phyloP scores from a whole-genome alignment of 2,329 filamentous ascomycete genomes.

The Diaporthe velutina region DNA sequence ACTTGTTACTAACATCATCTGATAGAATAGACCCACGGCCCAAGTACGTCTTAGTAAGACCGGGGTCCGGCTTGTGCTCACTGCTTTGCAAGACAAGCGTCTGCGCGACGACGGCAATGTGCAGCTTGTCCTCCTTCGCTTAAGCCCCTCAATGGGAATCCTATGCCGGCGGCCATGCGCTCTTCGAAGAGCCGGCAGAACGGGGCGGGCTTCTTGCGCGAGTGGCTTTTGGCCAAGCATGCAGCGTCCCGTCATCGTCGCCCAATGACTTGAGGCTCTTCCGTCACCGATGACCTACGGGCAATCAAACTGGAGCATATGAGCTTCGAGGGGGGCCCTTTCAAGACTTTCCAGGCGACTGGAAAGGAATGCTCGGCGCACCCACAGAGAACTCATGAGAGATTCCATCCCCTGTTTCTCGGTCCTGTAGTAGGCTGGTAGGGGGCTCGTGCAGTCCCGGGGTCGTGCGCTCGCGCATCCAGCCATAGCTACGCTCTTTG shows the following conservation, averaged over 20 bases:
- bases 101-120: slow-evolving; percentile 28
- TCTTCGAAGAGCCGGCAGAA: slow-evolving; percentile 21
- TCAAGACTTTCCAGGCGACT: slow-evolving; percentile 4
- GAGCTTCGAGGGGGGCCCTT: not conserved
- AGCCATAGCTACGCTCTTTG: not conserved
- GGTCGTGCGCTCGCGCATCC: not conserved
- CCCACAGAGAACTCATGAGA: not conserved
- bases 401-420: not conserved
- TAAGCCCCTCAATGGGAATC: slow-evolving; percentile 23
- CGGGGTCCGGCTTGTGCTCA: slow-evolving; percentile 13
- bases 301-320: slow-evolving; percentile 10
- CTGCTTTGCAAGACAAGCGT: slow-evolving; percentile 21
- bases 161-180: slow-evolving; percentile 28
- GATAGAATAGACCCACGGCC: slow-evolving; percentile 12
- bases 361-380: not conserved
- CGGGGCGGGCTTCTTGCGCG: slow-evolving; percentile 8
- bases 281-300: slow-evolving; percentile 16
- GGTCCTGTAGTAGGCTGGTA: not conserved
- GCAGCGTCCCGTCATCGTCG: slow-evolving; percentile 21
- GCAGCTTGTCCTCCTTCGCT: slow-evolving; percentile 26
- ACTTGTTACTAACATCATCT: slow-evolving; percentile 15
- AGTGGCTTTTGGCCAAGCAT: slow-evolving; percentile 24
- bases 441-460: slow-evolving; percentile 16
- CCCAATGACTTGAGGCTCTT: slow-evolving; percentile 24
- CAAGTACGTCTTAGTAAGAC: slow-evolving; percentile 4